Percentiles rank a stretch among this genome's conserved stretches.
phyloP scores from a whole-genome alignment of 139 green algal species.

The Coelastrella sp. region DNA sequence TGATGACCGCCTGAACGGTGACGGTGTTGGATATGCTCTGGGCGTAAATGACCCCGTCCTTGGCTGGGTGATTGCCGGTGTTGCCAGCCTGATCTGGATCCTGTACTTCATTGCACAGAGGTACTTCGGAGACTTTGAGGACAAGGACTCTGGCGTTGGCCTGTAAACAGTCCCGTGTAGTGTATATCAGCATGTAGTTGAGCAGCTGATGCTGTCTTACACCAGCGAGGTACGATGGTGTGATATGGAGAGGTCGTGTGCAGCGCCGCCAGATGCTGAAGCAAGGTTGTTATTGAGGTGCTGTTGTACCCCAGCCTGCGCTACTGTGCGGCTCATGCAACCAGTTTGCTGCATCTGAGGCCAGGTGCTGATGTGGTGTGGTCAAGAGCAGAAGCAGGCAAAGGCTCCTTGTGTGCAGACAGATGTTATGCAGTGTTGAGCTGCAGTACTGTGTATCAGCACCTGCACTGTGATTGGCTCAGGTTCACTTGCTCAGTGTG shows the following conservation, averaged over 20 bases:
- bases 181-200: background rate
- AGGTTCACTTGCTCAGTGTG: no score
- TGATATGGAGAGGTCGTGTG: background rate
- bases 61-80: slow-evolving; percentile 64
- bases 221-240: background rate
- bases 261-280: slow-evolving; percentile 28
- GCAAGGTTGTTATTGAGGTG: slow-evolving; percentile 1
- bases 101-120: slow-evolving; percentile 64
- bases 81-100: slow-evolving; percentile 66
- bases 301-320: slow-evolving; percentile 2
- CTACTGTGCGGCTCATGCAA: slow-evolving; percentile 16
- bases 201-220: background rate
- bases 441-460: no score
- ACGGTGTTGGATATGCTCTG: slow-evolving; percentile 72
- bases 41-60: slow-evolving; percentile 74
- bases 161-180: slow-evolving; percentile 40
- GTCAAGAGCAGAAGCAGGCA: no score
- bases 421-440: no score
- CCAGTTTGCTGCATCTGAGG: background rate
- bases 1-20: slow-evolving; percentile 81
- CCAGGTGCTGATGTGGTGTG: background rate
- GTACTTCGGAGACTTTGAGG: slow-evolving; percentile 51
- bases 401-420: no score
- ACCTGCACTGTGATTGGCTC: no score
- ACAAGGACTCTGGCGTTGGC: slow-evolving; percentile 41